phyloP scores from a whole-genome alignment of 2,329 filamentous ascomycete species.

The Alternaria hordeiaustralica region DNA sequence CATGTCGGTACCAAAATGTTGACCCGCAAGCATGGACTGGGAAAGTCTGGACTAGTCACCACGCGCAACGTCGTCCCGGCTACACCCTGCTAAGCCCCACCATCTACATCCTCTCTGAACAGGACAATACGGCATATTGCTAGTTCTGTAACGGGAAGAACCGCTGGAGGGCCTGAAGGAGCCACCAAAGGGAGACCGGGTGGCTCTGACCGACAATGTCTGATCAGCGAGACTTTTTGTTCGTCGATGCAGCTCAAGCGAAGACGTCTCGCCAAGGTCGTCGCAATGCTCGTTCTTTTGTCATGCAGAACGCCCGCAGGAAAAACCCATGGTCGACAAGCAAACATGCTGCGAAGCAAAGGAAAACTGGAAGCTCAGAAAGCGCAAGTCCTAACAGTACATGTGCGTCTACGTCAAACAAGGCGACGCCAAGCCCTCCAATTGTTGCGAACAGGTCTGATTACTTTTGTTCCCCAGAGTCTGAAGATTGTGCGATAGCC shows the following conservation, averaged over 20 bases:
- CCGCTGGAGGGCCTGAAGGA: constrained; percentile 38
- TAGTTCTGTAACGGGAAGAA: constrained; percentile 27
- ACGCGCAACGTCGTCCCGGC: constrained; percentile 22
- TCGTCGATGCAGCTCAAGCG: constrained; percentile 47
- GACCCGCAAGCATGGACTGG: constrained; percentile 33
- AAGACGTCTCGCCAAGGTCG: constrained; percentile 48
- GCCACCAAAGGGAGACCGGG: constrained; percentile 22
- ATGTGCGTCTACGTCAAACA: constrained; percentile 40
- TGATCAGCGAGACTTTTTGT: constrained; percentile 46
- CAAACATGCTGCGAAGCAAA: constrained; percentile 45
- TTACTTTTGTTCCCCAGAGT: constrained; percentile 26
- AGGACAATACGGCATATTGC: constrained; percentile 25
- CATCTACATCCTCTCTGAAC: constrained; percentile 25
- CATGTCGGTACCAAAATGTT: constrained; percentile 36
- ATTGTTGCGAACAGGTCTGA: constrained; percentile 20
- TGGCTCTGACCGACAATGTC: constrained; percentile 26
- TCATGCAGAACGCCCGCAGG: constrained; percentile 49
- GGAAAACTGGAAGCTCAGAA: constrained; percentile 28
- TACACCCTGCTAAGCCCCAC: constrained; percentile 32
- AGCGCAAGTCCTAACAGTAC: constrained; percentile 37
- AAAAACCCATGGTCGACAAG: constrained; percentile 50
- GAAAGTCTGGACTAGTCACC: constrained; percentile 34
- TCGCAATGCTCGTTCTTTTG: constrained; percentile 50
- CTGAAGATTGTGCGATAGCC: constrained; percentile 17
- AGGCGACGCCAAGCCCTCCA: constrained; percentile 42